Conservation (phyloP, 2,329 filamentous ascomycete species). For the Karstenula rhodostoma region DNA sequence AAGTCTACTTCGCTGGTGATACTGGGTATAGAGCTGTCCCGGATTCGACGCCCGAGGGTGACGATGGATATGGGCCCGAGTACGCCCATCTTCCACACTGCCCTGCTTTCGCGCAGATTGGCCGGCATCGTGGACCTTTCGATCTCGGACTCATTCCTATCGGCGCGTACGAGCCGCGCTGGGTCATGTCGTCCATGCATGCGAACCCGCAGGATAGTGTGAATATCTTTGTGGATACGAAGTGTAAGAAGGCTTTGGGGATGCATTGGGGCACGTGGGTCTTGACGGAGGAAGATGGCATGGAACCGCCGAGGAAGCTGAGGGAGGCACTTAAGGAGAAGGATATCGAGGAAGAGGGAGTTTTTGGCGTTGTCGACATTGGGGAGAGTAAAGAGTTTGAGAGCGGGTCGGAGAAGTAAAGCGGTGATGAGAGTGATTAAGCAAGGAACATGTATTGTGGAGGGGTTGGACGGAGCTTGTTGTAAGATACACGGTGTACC, state of each 20-base stretch:
- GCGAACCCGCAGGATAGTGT: slow-evolving; percentile 87
- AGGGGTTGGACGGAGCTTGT: not conserved
- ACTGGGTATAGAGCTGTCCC: slow-evolving; percentile 88
- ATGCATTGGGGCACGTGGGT: slow-evolving; percentile 95
- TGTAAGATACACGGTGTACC: not conserved
- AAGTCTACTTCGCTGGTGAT: slow-evolving; percentile 88
- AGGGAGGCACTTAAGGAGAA: slow-evolving; percentile 74
- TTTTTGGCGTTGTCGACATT: slow-evolving; percentile 85
- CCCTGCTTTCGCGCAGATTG: slow-evolving; percentile 87
- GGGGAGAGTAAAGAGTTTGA: slow-evolving; percentile 77
- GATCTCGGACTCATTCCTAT: slow-evolving; percentile 94
- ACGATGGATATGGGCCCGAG: slow-evolving; percentile 76
- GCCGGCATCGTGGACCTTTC: slow-evolving; percentile 80
- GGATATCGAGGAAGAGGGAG: slow-evolving; percentile 82
- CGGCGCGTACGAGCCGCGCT: slow-evolving; percentile 81
- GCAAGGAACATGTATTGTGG: not conserved
- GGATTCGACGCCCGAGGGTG: slow-evolving; percentile 61
- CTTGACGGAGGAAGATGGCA: slow-evolving; percentile 81
- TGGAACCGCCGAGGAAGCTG: slow-evolving; percentile 80
- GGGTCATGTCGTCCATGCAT: slow-evolving; percentile 81
- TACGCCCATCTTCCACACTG: slow-evolving; percentile 72
- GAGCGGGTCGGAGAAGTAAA: slow-evolving; percentile 8
- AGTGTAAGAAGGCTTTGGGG: slow-evolving; percentile 78
- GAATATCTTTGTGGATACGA: slow-evolving; percentile 86
- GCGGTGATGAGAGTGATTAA: not conserved